phyloP scores from a whole-genome alignment of 2,329 filamentous ascomycete genomes.

The Tolypocladium sp. region DNA sequence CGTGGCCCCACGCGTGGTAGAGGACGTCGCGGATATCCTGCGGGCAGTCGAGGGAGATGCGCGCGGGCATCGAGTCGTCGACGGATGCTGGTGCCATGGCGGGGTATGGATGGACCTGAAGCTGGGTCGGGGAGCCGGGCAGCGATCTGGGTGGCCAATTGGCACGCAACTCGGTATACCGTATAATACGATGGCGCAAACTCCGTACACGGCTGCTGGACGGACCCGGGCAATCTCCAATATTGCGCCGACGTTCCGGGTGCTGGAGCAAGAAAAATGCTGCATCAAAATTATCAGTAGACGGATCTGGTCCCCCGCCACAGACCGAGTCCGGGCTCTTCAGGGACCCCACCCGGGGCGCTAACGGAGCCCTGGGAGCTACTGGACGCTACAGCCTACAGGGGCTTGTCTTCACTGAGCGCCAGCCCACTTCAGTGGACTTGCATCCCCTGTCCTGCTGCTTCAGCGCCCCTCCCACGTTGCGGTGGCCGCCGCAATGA shows the following conservation, averaged over 20 bases:
- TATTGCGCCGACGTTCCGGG: neutral
- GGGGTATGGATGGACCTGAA: neutral
- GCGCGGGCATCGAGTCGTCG: conserved; percentile 41
- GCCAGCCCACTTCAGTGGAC: conserved; percentile 3
- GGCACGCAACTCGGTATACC: neutral
- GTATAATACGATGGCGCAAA: neutral
- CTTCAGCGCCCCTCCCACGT: conserved; percentile 11
- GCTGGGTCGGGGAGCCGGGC: neutral
- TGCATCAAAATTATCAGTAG: neutral
- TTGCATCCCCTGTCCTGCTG: conserved; percentile 2
- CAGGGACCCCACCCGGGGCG: neutral
- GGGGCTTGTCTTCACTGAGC: neutral
- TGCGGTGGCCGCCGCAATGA: conserved; percentile 9
- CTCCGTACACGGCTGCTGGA: neutral
- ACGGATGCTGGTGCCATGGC: conserved; percentile 15
- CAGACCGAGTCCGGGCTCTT: neutral
- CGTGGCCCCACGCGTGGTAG: conserved; percentile 46
- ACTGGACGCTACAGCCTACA: neutral
- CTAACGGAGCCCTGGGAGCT: neutral
- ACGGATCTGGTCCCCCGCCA: neutral
- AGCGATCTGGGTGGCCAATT: neutral
- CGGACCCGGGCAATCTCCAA: neutral
- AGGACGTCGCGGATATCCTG: conserved; percentile 41
- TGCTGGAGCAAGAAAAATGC: neutral
- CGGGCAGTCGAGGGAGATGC: conserved; percentile 45